Conservation (phyloP, 257 asterid species). For the Apocynum venetum region DNA sequence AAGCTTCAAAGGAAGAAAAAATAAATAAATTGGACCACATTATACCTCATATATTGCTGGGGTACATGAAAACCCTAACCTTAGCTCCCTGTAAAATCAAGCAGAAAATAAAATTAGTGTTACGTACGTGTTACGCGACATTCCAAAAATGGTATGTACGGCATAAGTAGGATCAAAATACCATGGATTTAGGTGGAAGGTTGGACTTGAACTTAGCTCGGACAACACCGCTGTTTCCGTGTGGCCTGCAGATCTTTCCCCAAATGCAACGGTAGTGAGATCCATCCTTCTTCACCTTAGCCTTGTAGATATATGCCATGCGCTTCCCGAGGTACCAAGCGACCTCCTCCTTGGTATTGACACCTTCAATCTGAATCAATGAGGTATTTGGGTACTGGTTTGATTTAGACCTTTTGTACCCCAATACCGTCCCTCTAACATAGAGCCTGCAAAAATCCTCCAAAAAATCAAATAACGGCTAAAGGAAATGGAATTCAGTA, state of each 20-base stretch:
- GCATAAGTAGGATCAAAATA: background rate
- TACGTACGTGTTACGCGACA: background rate
- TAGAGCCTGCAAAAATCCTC: slow-evolving; percentile 31
- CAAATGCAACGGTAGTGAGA: slow-evolving; percentile 91
- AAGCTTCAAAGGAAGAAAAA: background rate
- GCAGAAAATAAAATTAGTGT: background rate
- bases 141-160: too few relatives aligned
- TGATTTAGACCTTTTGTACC: slow-evolving; percentile 86
- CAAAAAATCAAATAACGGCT: background rate
- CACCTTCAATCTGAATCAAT: slow-evolving; percentile 82
- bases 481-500: background rate
- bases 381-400: slow-evolving; percentile 96
- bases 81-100: slow-evolving; percentile 46
- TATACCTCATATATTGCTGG: slow-evolving; percentile 57
- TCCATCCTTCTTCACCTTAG: slow-evolving; percentile 76
- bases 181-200: slow-evolving; percentile 77
- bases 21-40: background rate
- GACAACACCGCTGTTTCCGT: slow-evolving; percentile 84
- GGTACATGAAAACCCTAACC: slow-evolving; percentile 71
- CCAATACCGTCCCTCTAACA: slow-evolving; percentile 53
- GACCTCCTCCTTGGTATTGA: slow-evolving; percentile 88
- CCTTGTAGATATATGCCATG: slow-evolving; percentile 88
- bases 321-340: slow-evolving; percentile 80
- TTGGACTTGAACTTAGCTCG: slow-evolving; percentile 77
- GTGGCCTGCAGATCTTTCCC: slow-evolving; percentile 85